Evolutionary conservation across 148 eudicot species (phyloP).

Genomic region (Chenopodium album): DNA sequence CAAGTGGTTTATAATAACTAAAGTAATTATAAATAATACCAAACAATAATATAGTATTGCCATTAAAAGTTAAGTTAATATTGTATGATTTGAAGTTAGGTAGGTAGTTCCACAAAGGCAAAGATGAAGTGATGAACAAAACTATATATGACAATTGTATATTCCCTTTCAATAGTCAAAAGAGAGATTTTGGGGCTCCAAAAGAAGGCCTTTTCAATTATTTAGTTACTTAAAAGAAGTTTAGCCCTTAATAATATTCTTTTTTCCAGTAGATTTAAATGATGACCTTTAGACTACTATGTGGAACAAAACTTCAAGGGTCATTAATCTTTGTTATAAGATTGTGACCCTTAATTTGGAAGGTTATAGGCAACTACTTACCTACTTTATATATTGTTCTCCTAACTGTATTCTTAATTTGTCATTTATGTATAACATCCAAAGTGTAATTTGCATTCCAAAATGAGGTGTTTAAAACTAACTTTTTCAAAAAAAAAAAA

Average conservation of each 20-base stretch:
- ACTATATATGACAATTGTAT: background rate
- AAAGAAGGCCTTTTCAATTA: background rate
- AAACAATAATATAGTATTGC: too few species aligned
- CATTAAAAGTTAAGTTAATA: too few species aligned
- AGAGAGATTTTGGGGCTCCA: background rate
- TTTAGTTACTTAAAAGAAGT: background rate
- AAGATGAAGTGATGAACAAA: background rate
- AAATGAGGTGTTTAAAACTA: too few species aligned
- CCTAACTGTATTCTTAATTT: background rate
- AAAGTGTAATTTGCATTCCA: too few species aligned
- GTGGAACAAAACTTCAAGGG: background rate
- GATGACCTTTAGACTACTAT: constrained; percentile 23
- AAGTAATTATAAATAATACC: background rate
- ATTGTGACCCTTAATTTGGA: background rate
- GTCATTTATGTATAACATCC: too few species aligned
- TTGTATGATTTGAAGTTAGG: constrained; percentile 8
- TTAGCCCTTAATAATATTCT: background rate
- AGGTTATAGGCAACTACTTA: background rate
- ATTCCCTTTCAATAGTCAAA: constrained; percentile 11
- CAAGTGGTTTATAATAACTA: background rate
- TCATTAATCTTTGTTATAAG: background rate
- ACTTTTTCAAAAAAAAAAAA: too few species aligned
- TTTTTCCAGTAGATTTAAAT: background rate
- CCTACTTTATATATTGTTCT: background rate
- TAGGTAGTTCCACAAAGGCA: background rate